Base-by-base conservation (phyloP, 345 rosid species). In the Syzygium jambos region DNA sequence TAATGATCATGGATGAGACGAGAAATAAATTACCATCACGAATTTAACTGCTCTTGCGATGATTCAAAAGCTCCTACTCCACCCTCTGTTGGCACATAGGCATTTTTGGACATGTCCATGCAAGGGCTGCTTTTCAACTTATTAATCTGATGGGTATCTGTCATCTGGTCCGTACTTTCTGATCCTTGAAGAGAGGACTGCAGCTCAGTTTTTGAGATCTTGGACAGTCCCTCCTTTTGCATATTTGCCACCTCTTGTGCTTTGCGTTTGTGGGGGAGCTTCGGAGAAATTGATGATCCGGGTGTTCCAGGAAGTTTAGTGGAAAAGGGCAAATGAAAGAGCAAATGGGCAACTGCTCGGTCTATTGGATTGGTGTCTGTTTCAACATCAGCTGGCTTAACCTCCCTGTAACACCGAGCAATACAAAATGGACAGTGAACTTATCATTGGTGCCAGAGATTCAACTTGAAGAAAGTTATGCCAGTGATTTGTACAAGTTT, bases 321-420 rank as follows among this genome's bases (percentile, higher is more conserved):
- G 3, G 91, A 87, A 73, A 88, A 57, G 52, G 96, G 96, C 90
- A 95, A 91, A 87, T 94, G 96, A 87, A 98, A 96, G 90, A 98
- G 98, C 91, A 98, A 93, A 92, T 92, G 96, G 85, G 99, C 99
- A 85, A 98, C 95, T 52, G 92, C 91, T 84, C 99, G 94, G 89
- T 98, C 98, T 68, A 95, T 91, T 53, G 98, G 97, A 87, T 98
- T 98, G 87, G 98, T 98, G 92, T 93, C 96, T 55, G 98, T 94
- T 93, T 98, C 98, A 77, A 85, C 91, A 85, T 94, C 96, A 83
- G 94, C 89, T 91, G 94, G 91, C 90, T 84, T 89, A 52, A 87
- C 54, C 87, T 90, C 90, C 90, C 96, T 96, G 92, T 84, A 85
- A 89, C 23, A 89, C 73, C 85, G 51, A 84, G 78, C 30, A 14